Base-by-base conservation (phyloP, 2,329 filamentous ascomycete species). In the Mycogone perniciosa region DNA sequence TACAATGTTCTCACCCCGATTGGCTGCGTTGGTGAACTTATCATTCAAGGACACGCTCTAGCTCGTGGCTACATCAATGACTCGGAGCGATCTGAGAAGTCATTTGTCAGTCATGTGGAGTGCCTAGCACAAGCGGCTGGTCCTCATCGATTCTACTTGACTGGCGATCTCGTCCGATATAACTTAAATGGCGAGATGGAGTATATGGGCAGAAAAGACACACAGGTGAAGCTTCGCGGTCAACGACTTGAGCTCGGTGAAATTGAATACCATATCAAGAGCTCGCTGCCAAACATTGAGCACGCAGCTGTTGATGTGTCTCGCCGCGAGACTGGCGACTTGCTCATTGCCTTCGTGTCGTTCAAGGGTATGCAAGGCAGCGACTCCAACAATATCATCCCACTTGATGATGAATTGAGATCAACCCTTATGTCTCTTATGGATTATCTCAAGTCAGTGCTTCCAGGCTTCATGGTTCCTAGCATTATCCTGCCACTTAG, bases 181-280 rank as follows among this genome's bases (percentile, higher is more conserved):
- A 59, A 67, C 29, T 57, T 60, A 0, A 65, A 72, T 45, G 68
- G 70, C 1, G 56, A 59, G 31, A 58, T 76, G 6, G 56, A 68
- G 0, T 75, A 71, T 48, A 59, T 75, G 35, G 77, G 76, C 35
- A 67, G 79, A 11, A 77, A 77, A 56, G 78, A 82, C 54, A 71
- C 71, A 0, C 78, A 81, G 58, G 70, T 81, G 43, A 82, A 82
- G 60, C 61, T 82, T 10, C 69, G 73, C 20, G 82, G 81, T n/a
- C 80, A 73, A 50, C 62, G 77, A 48, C 67, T 79, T 44, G 81
- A 76, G 63, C 66, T 76, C 5, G 54, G 47, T 1, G 58, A 59
- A 30, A 52, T 60, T 9, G 59, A 60, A 20, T 42, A 52, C 31
- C 35, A 50, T 26, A 41, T 55, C 31, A 51, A 46, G n/a, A 35